Evolutionary conservation across 371 early-diverging fungal species (phyloP).

Genomic region (Actinomucor elegans): DNA sequence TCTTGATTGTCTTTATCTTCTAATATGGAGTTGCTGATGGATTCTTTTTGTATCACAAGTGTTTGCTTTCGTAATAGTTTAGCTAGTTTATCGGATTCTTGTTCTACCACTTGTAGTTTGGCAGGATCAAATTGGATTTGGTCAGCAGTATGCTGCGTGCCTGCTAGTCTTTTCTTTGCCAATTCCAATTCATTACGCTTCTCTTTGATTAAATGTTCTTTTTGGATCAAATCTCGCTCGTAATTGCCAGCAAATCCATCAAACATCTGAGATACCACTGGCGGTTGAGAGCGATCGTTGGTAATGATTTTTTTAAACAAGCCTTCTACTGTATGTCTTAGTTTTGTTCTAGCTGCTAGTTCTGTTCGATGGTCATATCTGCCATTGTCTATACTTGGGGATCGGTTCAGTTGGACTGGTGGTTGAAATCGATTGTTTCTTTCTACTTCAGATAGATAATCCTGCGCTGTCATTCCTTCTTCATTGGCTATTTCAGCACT

Average conservation of each 20-base stretch:
- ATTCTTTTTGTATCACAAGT: slow-evolving; percentile 4
- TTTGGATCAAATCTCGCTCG: slow-evolving; percentile 32
- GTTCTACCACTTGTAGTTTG: slow-evolving; percentile 10
- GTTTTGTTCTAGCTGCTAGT: slow-evolving; percentile 18
- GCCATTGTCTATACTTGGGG: not conserved
- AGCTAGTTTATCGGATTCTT: slow-evolving; percentile 1
- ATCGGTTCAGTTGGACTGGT: slow-evolving; percentile 10
- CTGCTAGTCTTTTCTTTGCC: slow-evolving; percentile 26
- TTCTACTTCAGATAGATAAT: slow-evolving; percentile 51
- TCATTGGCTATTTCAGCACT: slow-evolving; percentile 73
- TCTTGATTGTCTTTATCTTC: slow-evolving; percentile 12
- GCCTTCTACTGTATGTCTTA: slow-evolving; percentile 16
- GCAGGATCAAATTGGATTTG: slow-evolving; percentile 23
- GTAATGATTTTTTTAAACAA: slow-evolving; percentile 16
- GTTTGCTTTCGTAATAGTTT: slow-evolving; percentile 6
- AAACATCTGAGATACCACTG: slow-evolving; percentile 26
- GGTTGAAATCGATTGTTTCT: slow-evolving; percentile 11
- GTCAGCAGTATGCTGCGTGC: slow-evolving; percentile 23
- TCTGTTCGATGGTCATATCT: slow-evolving; percentile 22
- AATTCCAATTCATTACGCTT: slow-evolving; percentile 27
- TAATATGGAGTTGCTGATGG: not conserved
- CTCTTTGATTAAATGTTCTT: slow-evolving; percentile 33
- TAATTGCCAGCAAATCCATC: slow-evolving; percentile 32
- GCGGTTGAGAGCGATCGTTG: slow-evolving; percentile 11
- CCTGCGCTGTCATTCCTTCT: slow-evolving; percentile 71